Percentiles rank a stretch among this genome's conserved stretches.
Evolutionary conservation across 2,329 filamentous ascomycete genomes (phyloP).

Genomic region (Cordyceps militaris): DNA sequence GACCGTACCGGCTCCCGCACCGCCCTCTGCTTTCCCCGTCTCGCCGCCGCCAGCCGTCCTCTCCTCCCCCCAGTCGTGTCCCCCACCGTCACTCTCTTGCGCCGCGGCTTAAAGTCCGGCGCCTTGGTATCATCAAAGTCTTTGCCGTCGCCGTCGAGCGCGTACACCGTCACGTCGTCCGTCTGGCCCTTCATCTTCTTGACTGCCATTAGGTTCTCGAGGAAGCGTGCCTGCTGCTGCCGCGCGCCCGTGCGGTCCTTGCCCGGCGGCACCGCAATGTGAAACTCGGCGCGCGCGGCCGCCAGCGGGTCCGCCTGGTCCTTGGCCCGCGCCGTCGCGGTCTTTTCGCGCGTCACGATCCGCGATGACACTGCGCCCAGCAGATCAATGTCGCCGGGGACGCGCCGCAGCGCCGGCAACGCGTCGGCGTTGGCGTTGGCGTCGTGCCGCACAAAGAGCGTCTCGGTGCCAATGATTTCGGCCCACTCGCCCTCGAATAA

Average conservation of each 20-base stretch:
- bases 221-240: slow-evolving; percentile 47
- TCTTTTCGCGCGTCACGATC: slow-evolving; percentile 59
- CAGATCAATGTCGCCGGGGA: slow-evolving; percentile 53
- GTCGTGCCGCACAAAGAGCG: slow-evolving; percentile 66
- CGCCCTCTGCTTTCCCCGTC: background rate
- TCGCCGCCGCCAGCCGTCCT: background rate
- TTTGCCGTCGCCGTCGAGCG: slow-evolving; percentile 36
- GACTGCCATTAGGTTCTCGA: slow-evolving; percentile 57
- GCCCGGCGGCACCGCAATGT: slow-evolving; percentile 38
- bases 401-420: slow-evolving; percentile 38
- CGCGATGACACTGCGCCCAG: slow-evolving; percentile 64
- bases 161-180: slow-evolving; percentile 58
- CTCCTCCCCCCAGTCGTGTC: slow-evolving; percentile 2
- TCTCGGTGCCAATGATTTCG: slow-evolving; percentile 75
- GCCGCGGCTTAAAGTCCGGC: slow-evolving; percentile 27
- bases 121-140: slow-evolving; percentile 35
- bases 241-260: slow-evolving; percentile 42
- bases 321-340: slow-evolving; percentile 42
- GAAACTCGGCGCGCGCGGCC: slow-evolving; percentile 35
- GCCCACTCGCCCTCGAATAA: slow-evolving; percentile 78
- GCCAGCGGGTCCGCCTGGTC: slow-evolving; percentile 28
- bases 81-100: slow-evolving; percentile 9
- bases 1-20: background rate
- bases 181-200: slow-evolving; percentile 58
- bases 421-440: slow-evolving; percentile 26